Base-by-base conservation (phyloP, 2,329 filamentous ascomycete species). In the Pestalotiopsis sp. region DNA sequence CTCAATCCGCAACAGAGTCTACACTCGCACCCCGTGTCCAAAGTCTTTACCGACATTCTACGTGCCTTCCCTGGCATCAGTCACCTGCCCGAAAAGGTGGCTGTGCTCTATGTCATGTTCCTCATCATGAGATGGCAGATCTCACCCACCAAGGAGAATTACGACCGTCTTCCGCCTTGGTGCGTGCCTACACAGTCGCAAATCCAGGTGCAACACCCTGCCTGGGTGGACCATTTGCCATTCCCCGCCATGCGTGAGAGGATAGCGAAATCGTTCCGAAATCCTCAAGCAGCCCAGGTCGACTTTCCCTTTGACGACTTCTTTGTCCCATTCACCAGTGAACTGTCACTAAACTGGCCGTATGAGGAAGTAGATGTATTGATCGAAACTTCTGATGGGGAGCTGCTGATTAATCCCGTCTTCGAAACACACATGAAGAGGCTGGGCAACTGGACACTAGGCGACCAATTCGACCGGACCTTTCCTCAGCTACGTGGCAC, bases 61-160 rank as follows among this genome's bases (percentile, higher is more conserved):
- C 85, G 88, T 70, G 93, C 91, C n/a, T 97, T 97, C 73, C 93
- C 94, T 0, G 90, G 92, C 73, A 89, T 97, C 38, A 88, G 86
- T 3, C 86, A 85, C n/a, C 84, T 97, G 0, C 94, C 94, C 0
- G 94, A 97, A 79, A 91, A 92, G 73, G 89, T 97, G 0, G 94
- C 92, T 9, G 89, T 93, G 6, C 84, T 97, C 7, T 97, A 94
- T 77, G 83, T 91, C 75, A 97, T 97, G 92, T 97, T 97, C 79
- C 85, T 94, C 39, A 77, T 94, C 70, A 93, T 96, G 90, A 88
- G 91, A 56, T 97, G 94, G 93, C 90, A 93, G 76, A 91, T 97
- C 67, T 88, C 88, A 35, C 93, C 94, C 0, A 93, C 92, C 0
- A 85, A 86, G 69, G 91, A 94, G 72, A 97, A 94, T 80, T 94